Evolutionary conservation across 2,329 filamentous ascomycete genomes (phyloP).

Genomic region (Atkinsonella hypoxylon): DNA sequence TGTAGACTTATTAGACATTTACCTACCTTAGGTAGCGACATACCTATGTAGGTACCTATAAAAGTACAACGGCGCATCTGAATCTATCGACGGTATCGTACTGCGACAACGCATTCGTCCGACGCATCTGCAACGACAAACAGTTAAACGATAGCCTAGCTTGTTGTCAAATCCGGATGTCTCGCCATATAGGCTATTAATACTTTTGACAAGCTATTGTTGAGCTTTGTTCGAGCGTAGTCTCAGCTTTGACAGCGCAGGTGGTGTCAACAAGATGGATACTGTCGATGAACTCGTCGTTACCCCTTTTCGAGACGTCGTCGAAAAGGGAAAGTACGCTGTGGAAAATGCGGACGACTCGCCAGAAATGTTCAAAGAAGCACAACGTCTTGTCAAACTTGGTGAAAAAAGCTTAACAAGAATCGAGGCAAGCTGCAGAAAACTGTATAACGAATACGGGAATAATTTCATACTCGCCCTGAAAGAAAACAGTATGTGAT

Average conservation of each 20-base stretch:
- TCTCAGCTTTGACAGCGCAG: neutral
- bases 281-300: slow-evolving; percentile 32
- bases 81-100: neutral
- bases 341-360: slow-evolving; percentile 33
- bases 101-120: neutral
- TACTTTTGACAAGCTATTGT: neutral
- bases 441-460: slow-evolving; percentile 36
- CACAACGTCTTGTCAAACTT: slow-evolving; percentile 33
- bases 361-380: slow-evolving; percentile 36
- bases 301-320: slow-evolving; percentile 38
- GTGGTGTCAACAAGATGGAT: slow-evolving; percentile 22
- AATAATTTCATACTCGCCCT: slow-evolving; percentile 37
- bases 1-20: too few species aligned
- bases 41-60: too few species aligned
- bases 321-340: slow-evolving; percentile 37
- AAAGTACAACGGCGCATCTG: neutral
- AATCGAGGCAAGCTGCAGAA: slow-evolving; percentile 39
- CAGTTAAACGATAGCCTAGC: neutral
- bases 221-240: neutral
- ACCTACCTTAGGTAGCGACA: too few species aligned
- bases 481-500: slow-evolving; percentile 38
- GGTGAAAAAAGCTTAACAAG: slow-evolving; percentile 36
- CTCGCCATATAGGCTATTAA: neutral
- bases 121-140: neutral
- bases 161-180: neutral